Evolutionary conservation across 805 yeast genomes (phyloP).

Genomic region (Candida easanensis): DNA sequence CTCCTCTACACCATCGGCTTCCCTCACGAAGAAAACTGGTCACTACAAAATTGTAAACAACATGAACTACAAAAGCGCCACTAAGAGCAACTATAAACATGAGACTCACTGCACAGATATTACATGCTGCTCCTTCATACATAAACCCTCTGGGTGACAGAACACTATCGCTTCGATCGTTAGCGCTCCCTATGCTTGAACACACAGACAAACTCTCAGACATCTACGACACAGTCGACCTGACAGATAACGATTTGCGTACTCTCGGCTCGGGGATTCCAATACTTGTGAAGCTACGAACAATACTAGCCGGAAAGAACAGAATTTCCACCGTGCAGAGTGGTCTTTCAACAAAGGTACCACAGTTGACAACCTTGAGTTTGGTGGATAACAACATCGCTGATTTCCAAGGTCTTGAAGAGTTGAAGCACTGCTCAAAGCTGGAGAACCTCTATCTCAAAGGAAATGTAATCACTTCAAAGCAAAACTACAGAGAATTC

Average conservation of each 20-base stretch:
- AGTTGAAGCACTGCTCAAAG: constrained; percentile 36
- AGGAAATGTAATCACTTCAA: constrained; percentile 55
- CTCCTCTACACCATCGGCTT: too few relatives aligned
- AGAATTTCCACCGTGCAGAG: constrained; percentile 44
- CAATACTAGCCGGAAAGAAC: constrained; percentile 64
- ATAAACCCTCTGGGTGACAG: constrained; percentile 40
- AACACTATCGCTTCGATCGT: constrained; percentile 39
- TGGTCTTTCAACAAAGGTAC: constrained; percentile 33
- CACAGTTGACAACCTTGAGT: constrained; percentile 49
- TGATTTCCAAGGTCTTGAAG: constrained; percentile 41
- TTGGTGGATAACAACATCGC: constrained; percentile 51
- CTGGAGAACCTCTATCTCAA: constrained; percentile 48
- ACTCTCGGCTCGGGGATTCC: constrained; percentile 46
- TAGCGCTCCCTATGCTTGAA: constrained; percentile 42
- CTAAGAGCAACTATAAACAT: constrained; percentile 29
- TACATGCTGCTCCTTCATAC: constrained; percentile 50
- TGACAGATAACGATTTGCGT: constrained; percentile 71
- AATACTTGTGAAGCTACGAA: constrained; percentile 38
- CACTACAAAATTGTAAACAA: too few relatives aligned
- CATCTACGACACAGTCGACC: constrained; percentile 55
- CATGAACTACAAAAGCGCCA: too few relatives aligned
- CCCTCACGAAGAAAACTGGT: too few relatives aligned
- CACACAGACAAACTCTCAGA: constrained; percentile 40
- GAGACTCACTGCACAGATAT: constrained; percentile 53
- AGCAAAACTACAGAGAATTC: constrained; percentile 55